These are phyloP conservation scores for Phragmites australis DNA, from an alignment of 176 grass and related monocot species.

Conservation along the genomic window DNA sequence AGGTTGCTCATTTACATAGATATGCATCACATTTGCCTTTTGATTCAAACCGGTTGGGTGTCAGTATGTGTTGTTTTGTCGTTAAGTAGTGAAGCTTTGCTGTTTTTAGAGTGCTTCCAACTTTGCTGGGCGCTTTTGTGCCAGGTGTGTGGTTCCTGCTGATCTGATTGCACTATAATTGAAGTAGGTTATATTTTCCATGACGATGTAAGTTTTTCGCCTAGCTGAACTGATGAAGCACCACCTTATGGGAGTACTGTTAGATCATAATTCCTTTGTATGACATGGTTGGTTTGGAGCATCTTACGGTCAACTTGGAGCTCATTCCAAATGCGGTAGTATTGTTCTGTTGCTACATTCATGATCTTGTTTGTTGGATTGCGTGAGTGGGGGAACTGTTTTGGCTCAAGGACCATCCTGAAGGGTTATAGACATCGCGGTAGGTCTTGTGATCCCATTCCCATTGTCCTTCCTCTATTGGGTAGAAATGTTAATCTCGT, in stretches of 20 bases:
- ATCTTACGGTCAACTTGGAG: not conserved
- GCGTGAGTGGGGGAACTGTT: not conserved
- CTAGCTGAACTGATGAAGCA: slow-evolving; percentile 13
- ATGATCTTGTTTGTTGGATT: slow-evolving; percentile 13
- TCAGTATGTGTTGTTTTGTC: not conserved
- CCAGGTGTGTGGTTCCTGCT: not conserved
- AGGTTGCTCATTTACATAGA: not conserved
- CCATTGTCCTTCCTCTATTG: not conserved
- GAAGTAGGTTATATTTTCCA: not conserved
- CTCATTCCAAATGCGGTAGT: not conserved
- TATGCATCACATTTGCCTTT: not conserved
- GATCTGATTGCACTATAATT: not conserved
- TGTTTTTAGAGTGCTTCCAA: not conserved
- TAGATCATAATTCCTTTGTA: slow-evolving; percentile 14
- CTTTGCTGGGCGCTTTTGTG: not conserved
- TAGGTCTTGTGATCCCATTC: not conserved
- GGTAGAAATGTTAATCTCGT: not conserved
- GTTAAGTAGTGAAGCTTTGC: not conserved
- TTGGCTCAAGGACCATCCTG: not conserved
- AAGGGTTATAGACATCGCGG: not conserved
- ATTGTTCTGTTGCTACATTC: not conserved
- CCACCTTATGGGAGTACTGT: not conserved
- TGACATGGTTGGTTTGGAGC: not conserved
- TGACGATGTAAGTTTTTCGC: slow-evolving; percentile 8
- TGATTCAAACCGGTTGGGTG: not conserved